Evolutionary conservation across 345 rosid genomes (phyloP).

Genomic region (Mallotus nudiflorus): DNA sequence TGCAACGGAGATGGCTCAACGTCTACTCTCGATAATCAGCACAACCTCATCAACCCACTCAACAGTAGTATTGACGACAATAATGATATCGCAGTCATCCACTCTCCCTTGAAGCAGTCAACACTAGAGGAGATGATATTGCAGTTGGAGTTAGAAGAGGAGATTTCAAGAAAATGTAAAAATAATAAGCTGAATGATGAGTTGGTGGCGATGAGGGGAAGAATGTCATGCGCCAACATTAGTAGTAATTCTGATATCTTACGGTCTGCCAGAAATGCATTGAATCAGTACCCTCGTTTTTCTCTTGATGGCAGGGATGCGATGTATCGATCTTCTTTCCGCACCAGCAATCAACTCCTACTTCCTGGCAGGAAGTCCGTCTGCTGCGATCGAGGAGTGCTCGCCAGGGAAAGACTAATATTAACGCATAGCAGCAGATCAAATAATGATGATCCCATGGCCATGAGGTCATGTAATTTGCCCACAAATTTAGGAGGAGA

Average conservation of each 20-base stretch:
- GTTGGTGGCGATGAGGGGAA: slow-evolving; percentile 13
- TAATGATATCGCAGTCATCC: neutral
- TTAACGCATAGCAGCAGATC: no score
- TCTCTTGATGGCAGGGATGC: slow-evolving; percentile 92
- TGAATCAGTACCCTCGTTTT: slow-evolving; percentile 92
- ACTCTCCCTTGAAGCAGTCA: slow-evolving; percentile 7
- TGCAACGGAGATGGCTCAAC: slow-evolving; percentile 70
- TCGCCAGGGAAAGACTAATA: slow-evolving; percentile 15
- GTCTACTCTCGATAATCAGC: slow-evolving; percentile 65
- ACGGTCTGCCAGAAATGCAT: slow-evolving; percentile 74
- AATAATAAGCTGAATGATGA: slow-evolving; percentile 36
- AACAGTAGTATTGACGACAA: neutral
- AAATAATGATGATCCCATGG: neutral
- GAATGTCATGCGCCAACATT: slow-evolving; percentile 81
- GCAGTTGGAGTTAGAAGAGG: slow-evolving; percentile 82
- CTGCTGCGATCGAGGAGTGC: slow-evolving; percentile 33
- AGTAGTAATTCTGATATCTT: slow-evolving; percentile 81
- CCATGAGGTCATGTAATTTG: slow-evolving; percentile 20
- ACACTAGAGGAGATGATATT: slow-evolving; percentile 86
- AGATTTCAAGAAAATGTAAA: slow-evolving; percentile 49
- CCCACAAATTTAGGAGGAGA: slow-evolving; percentile 53
- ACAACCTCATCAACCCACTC: slow-evolving; percentile 1
- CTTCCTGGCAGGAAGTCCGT: slow-evolving; percentile 39
- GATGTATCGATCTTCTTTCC: slow-evolving; percentile 80
- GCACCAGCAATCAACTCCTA: slow-evolving; percentile 25